These are phyloP conservation scores for Serendipita indica DNA, from an alignment of 768 basidiomycete genomes.

Conservation along the genomic window DNA sequence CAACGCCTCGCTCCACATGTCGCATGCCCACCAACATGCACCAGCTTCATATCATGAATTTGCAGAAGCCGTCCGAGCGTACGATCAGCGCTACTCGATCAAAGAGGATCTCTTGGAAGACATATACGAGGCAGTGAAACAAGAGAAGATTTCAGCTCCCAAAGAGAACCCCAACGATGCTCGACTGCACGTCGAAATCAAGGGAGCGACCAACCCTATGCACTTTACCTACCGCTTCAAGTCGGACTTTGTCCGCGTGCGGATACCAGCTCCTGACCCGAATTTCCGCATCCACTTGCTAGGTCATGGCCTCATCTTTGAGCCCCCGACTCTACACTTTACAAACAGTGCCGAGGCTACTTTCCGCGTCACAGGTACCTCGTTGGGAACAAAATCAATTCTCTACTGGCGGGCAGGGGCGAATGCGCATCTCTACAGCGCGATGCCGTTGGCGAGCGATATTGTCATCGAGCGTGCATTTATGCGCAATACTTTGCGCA, in stretches of 20 bases:
- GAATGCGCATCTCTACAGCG: slow-evolving; percentile 69
- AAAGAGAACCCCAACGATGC: slow-evolving; percentile 58
- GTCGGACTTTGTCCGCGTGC: slow-evolving; percentile 75
- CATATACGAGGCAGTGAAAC: slow-evolving; percentile 62
- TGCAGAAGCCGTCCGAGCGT: slow-evolving; percentile 63
- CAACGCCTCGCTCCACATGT: slow-evolving; percentile 73
- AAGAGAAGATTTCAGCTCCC: slow-evolving; percentile 17
- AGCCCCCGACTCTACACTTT: slow-evolving; percentile 74
- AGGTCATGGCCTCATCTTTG: slow-evolving; percentile 79
- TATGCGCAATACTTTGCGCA: slow-evolving; percentile 93
- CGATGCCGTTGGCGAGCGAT: slow-evolving; percentile 62
- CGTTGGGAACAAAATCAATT: slow-evolving; percentile 69
- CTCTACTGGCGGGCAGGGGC: slow-evolving; percentile 71
- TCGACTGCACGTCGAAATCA: slow-evolving; percentile 15
- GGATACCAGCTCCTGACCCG: slow-evolving; percentile 75
- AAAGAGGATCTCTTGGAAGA: slow-evolving; percentile 62
- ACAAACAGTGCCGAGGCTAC: slow-evolving; percentile 63
- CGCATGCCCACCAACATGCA: slow-evolving; percentile 33
- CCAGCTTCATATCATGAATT: slow-evolving; percentile 60
- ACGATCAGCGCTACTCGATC: slow-evolving; percentile 55
- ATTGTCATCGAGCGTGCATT: slow-evolving; percentile 81
- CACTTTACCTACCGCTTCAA: slow-evolving; percentile 77
- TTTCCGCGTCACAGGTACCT: slow-evolving; percentile 80
- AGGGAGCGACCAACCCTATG: slow-evolving; percentile 63
- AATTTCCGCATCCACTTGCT: slow-evolving; percentile 66